Evolutionary conservation across 2,329 filamentous ascomycete species (phyloP).

Genomic region (Aspergillus sp.): DNA sequence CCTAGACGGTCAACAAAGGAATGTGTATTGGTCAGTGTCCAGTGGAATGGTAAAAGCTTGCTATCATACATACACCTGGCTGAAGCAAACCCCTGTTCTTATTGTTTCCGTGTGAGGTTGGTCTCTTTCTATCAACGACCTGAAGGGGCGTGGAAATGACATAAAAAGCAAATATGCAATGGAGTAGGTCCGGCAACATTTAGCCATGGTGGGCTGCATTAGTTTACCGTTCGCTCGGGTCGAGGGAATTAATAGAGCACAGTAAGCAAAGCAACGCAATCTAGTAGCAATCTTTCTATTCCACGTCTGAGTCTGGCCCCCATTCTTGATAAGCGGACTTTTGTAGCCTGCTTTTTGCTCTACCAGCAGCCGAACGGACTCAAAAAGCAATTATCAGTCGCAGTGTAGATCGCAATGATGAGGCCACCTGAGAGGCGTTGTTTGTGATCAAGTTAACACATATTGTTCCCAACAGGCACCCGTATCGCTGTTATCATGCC

Average conservation of each 20-base stretch:
- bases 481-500: neutral
- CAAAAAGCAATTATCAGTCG: neutral
- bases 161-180: conserved; percentile 2
- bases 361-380: neutral
- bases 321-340: neutral
- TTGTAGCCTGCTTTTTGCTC: neutral
- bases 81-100: neutral
- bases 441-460: neutral
- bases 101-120: neutral
- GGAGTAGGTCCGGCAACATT: neutral
- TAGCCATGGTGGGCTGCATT: conserved; percentile 7
- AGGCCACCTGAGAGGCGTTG: neutral
- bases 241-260: neutral
- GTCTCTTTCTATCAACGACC: neutral
- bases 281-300: neutral
- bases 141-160: neutral
- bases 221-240: conserved; percentile 16
- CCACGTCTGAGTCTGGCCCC: neutral
- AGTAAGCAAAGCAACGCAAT: neutral
- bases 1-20: neutral
- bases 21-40: neutral
- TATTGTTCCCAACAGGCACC: neutral
- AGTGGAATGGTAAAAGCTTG: too few species aligned
- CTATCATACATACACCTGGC: neutral
- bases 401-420: neutral